These are phyloP conservation scores for Tolypocladium ovalisporum DNA, from an alignment of 2,329 filamentous ascomycete species.

Conservation along the genomic window DNA sequence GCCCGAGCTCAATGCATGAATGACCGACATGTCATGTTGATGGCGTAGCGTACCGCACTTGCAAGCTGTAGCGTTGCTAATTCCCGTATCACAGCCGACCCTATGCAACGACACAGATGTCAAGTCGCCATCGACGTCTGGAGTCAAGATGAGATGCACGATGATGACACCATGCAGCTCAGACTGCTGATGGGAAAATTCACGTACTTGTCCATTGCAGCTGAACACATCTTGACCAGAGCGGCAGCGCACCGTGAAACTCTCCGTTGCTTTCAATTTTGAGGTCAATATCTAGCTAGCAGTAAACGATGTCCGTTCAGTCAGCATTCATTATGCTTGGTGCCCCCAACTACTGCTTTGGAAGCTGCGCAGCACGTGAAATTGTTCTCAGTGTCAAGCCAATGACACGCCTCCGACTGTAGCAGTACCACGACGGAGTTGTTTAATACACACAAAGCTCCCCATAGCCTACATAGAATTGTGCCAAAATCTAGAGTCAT, in stretches of 20 bases:
- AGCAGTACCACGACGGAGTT: not conserved
- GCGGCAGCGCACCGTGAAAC: not conserved
- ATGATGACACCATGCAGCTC: not conserved
- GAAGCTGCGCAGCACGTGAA: not conserved
- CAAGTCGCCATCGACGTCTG: not conserved
- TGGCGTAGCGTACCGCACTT: no score
- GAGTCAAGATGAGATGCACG: not conserved
- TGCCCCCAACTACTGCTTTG: not conserved
- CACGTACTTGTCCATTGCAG: not conserved
- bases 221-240: not conserved
- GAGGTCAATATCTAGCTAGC: no score
- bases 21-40: no score
- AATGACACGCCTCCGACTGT: not conserved
- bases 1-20: no score
- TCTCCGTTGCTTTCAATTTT: not conserved
- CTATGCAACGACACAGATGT: not conserved
- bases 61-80: not conserved
- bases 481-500: no score
- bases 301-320: no score
- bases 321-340: not conserved
- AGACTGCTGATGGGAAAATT: not conserved
- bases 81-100: no score
- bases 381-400: not conserved
- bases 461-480: not conserved
- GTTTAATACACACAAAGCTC: not conserved